These are phyloP conservation scores for Limnomonas spitsbergensis DNA, from an alignment of 139 green algal genomes.

Conservation along the genomic window DNA sequence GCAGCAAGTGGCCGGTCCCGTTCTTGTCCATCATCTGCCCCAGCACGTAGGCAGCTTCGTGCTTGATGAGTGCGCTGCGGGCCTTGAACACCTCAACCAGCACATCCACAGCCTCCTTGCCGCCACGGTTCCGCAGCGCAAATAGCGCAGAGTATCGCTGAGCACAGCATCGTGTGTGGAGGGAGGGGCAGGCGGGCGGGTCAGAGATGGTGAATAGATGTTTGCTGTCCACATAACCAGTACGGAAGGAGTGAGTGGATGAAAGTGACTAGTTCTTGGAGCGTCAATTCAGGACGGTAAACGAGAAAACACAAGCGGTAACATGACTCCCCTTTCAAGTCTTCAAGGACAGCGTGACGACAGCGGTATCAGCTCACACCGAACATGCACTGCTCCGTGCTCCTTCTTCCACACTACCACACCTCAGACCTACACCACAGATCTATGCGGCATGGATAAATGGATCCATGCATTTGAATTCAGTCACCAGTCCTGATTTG, in stretches of 20 bases:
- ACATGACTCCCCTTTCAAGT: too few species aligned
- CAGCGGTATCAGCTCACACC: too few species aligned
- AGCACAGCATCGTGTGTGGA: too few species aligned
- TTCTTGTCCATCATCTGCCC: conserved; percentile 89
- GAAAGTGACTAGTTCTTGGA: neutral
- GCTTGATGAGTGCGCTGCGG: conserved; percentile 81
- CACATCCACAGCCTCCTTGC: conserved; percentile 66
- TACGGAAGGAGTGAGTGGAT: neutral
- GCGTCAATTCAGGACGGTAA: too few species aligned
- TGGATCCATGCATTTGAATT: too few species aligned
- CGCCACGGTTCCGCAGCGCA: conserved; percentile 88
- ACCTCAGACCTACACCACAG: too few species aligned
- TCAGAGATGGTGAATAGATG: neutral
- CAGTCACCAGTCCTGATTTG: too few species aligned
- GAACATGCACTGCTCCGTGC: too few species aligned
- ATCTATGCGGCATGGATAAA: too few species aligned
- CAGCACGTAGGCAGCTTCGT: conserved; percentile 95
- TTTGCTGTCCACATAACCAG: neutral
- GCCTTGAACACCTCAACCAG: conserved; percentile 60
- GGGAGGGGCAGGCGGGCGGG: neutral
- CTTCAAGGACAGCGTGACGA: too few species aligned
- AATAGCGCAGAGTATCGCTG: conserved; percentile 92
- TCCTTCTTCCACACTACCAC: too few species aligned
- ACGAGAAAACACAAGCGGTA: too few species aligned
- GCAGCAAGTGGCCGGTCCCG: conserved; percentile 48